Conservation (phyloP, 2,329 filamentous ascomycete genomes). For the Colletotrichum cuscutae region DNA sequence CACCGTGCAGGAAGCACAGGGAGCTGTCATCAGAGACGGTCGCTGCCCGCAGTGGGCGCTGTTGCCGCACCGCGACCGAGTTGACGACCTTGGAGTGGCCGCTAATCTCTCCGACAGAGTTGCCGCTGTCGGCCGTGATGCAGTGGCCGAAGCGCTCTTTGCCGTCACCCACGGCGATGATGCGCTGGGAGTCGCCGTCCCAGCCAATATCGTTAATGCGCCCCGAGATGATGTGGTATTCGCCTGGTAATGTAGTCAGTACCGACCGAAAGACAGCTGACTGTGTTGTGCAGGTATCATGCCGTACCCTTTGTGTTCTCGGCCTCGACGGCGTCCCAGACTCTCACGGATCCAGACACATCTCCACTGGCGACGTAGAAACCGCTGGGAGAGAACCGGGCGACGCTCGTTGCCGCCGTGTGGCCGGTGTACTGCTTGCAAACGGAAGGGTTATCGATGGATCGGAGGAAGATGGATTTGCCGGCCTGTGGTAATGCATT, state of each 20-base stretch:
- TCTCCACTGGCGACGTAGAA: conserved; percentile 97
- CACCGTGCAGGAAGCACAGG: conserved; percentile 92
- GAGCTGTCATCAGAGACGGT: conserved; percentile 92
- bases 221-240: conserved; percentile 94
- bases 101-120: conserved; percentile 92
- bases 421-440: conserved; percentile 94
- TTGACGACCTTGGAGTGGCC: conserved; percentile 95
- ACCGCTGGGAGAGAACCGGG: conserved; percentile 91
- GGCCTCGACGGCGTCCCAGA: conserved; percentile 93
- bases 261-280: background rate
- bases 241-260: conserved; percentile 58
- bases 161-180: conserved; percentile 96
- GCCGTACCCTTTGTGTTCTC: conserved; percentile 77
- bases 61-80: conserved; percentile 86
- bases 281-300: background rate
- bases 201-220: conserved; percentile 96
- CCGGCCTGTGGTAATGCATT: conserved; percentile 70
- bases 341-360: conserved; percentile 82
- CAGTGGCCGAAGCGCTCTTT: conserved; percentile 94
- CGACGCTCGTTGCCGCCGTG: conserved; percentile 88
- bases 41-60: conserved; percentile 89
- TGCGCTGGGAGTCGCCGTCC: conserved; percentile 95
- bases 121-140: conserved; percentile 95
- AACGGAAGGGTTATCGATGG: conserved; percentile 87
- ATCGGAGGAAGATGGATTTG: conserved; percentile 96